Evolutionary conservation across 2,329 filamentous ascomycete genomes (phyloP).

Genomic region (Fusarium sp.): DNA sequence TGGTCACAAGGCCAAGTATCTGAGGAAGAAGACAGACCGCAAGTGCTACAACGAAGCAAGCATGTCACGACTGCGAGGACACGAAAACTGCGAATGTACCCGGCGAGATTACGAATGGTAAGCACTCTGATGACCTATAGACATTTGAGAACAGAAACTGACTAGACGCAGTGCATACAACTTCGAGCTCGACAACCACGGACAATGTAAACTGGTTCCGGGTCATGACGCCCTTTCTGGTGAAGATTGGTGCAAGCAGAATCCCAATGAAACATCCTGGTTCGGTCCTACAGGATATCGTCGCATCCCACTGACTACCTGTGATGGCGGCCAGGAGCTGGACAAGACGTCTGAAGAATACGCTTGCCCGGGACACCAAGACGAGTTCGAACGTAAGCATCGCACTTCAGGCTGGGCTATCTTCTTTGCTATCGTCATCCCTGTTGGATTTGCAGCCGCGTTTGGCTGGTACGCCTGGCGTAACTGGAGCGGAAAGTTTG

Average conservation of each 20-base stretch:
- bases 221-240: constrained; percentile 74
- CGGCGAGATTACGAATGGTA: constrained; percentile 94
- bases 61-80: constrained; percentile 78
- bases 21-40: constrained; percentile 85
- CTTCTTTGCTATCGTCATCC: constrained; percentile 87
- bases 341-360: constrained; percentile 72
- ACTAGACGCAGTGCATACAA: constrained; percentile 83
- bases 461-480: constrained; percentile 88
- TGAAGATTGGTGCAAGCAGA: constrained; percentile 64
- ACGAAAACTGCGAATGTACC: constrained; percentile 85
- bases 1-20: constrained; percentile 88
- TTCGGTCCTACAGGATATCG: constrained; percentile 90
- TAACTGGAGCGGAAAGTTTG: constrained; percentile 91
- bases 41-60: constrained; percentile 86
- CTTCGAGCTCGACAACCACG: constrained; percentile 82
- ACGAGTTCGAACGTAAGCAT: constrained; percentile 81
- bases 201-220: constrained; percentile 80
- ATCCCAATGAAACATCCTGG: constrained; percentile 81
- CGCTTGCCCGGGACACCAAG: constrained; percentile 82
- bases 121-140: constrained; percentile 51
- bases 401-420: constrained; percentile 79
- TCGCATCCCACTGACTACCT: constrained; percentile 90
- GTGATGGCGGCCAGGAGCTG: constrained; percentile 78
- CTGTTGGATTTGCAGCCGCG: constrained; percentile 76
- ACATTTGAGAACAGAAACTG: constrained; percentile 14